Evolutionary conservation across 2,329 filamentous ascomycete genomes (phyloP).

Genomic region (Alternaria solani): DNA sequence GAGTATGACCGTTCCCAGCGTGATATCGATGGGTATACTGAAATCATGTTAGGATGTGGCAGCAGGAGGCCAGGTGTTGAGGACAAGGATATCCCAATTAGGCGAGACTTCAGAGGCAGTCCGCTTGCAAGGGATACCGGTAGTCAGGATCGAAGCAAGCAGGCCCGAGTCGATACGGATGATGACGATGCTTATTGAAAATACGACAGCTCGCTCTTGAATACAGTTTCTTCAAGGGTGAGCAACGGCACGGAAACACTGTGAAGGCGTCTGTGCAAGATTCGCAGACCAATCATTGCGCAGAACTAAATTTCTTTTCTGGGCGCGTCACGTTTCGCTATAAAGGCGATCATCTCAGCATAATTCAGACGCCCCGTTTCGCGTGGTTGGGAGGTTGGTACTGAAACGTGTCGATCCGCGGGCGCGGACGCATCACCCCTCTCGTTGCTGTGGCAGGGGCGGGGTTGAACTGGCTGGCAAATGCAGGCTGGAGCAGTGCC

Average conservation of each 20-base stretch:
- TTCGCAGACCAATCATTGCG: slow-evolving; percentile 2
- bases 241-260: slow-evolving; percentile 3
- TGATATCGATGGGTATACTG: not conserved
- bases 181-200: slow-evolving; percentile 23
- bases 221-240: not conserved
- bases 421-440: slow-evolving; percentile 1
- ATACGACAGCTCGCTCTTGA: not conserved
- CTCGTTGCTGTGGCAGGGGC: slow-evolving; percentile 6
- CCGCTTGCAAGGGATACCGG: not conserved
- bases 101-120: slow-evolving; percentile 4
- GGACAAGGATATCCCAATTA: slow-evolving; percentile 10
- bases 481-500: slow-evolving; percentile 2
- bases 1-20: not conserved
- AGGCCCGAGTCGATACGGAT: slow-evolving; percentile 27
- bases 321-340: slow-evolving; percentile 10
- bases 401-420: slow-evolving; percentile 14
- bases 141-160: slow-evolving; percentile 14
- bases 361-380: slow-evolving; percentile 10
- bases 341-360: slow-evolving; percentile 4
- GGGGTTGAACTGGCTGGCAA: slow-evolving; percentile 2
- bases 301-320: not conserved
- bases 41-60: slow-evolving; percentile 3
- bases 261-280: not conserved
- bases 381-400: not conserved
- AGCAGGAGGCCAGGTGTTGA: not conserved